Percentiles rank a stretch among this genome's conserved stretches.
phyloP scores from a whole-genome alignment of 331 rosid species.

The Acacia pycnantha region DNA sequence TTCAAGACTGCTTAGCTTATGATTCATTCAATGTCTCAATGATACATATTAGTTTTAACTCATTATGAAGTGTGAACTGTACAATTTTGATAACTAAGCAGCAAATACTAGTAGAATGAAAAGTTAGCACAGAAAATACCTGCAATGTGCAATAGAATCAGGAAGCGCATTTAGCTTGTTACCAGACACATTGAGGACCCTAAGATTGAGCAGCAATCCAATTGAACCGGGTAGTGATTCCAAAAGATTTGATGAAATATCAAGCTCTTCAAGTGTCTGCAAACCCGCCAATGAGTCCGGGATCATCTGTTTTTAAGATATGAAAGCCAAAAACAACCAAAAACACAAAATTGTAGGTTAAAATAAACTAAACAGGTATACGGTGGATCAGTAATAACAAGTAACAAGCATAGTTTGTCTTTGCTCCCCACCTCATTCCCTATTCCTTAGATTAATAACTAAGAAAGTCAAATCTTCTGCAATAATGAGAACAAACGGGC shows the following conservation, averaged over 20 bases:
- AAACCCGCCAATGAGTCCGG: conserved; percentile 51
- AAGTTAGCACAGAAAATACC: conserved; percentile 23
- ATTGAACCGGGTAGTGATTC: conserved; percentile 44
- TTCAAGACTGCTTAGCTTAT: neutral
- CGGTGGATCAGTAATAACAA: neutral
- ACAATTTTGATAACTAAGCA: neutral
- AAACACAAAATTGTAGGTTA: neutral
- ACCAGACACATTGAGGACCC: conserved; percentile 45
- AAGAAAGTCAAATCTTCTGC: neutral
- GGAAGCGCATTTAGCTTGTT: conserved; percentile 50
- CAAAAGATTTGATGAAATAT: conserved; percentile 45
- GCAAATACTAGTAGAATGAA: neutral
- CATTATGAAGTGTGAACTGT: neutral
- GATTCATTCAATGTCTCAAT: neutral
- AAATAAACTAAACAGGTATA: too few species aligned
- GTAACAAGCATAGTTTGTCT: neutral
- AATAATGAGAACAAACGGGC: neutral
- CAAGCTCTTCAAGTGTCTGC: conserved; percentile 47
- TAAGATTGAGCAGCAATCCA: conserved; percentile 46
- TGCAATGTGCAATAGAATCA: conserved; percentile 49
- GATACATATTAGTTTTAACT: neutral
- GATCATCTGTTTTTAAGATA: conserved; percentile 43
- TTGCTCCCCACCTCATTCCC: neutral
- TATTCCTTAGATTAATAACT: neutral
- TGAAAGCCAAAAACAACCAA: conserved; percentile 2